Conservation (phyloP, 768 basidiomycete species). For the Pleurotus cornucopiae region DNA sequence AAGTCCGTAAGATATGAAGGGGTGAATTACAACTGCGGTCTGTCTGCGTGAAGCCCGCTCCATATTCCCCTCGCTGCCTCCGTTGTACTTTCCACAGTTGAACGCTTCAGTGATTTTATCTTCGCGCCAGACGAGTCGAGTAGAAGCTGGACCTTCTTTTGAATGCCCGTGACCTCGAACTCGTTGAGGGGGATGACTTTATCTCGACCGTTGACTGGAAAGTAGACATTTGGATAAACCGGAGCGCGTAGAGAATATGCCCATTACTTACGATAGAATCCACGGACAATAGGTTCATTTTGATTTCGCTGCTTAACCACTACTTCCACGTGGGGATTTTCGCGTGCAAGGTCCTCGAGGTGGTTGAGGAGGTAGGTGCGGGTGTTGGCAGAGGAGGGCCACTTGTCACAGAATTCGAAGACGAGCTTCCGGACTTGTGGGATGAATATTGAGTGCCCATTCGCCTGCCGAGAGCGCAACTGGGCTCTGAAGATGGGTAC, state of each 20-base stretch:
- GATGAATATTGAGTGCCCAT: slow-evolving; percentile 71
- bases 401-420: slow-evolving; percentile 83
- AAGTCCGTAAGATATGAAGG: neutral
- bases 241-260: slow-evolving; percentile 12
- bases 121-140: slow-evolving; percentile 86
- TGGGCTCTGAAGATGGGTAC: slow-evolving; percentile 37
- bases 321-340: slow-evolving; percentile 81
- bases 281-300: slow-evolving; percentile 76
- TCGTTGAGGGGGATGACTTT: slow-evolving; percentile 82
- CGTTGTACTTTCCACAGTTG: slow-evolving; percentile 71
- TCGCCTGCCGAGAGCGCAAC: slow-evolving; percentile 58
- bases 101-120: slow-evolving; percentile 75
- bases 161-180: slow-evolving; percentile 69
- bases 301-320: slow-evolving; percentile 74
- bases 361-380: slow-evolving; percentile 66
- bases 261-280: slow-evolving; percentile 66
- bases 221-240: slow-evolving; percentile 14
- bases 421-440: slow-evolving; percentile 84
- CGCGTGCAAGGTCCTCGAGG: slow-evolving; percentile 58
- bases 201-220: slow-evolving; percentile 79
- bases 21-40: slow-evolving; percentile 40
- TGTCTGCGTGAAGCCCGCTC: slow-evolving; percentile 82
- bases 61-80: slow-evolving; percentile 86
- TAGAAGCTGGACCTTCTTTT: slow-evolving; percentile 75
- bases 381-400: slow-evolving; percentile 70